Evolutionary conservation across 345 rosid species (phyloP).

Genomic region (Gossypium mustelinum): DNA sequence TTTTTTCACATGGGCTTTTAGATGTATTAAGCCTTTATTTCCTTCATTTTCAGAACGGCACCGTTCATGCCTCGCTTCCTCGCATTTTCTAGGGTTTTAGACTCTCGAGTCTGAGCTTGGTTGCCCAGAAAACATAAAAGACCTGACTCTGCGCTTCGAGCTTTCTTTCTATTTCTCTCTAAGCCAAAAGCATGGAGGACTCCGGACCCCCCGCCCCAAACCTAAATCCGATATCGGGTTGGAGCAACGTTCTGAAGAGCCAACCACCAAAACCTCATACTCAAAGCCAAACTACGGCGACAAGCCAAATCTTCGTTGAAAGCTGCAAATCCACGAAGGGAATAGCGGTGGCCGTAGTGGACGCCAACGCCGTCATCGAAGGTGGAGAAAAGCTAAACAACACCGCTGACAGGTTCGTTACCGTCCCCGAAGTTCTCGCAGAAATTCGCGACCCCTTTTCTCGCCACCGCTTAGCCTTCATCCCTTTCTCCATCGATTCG

Average conservation of each 20-base stretch:
- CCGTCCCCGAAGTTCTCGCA: constrained; percentile 69
- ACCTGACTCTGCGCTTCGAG: background rate
- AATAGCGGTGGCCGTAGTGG: constrained; percentile 71
- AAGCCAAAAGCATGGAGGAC: constrained; percentile 22
- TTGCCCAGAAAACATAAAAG: background rate
- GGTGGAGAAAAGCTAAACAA: constrained; percentile 54
- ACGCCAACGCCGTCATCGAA: constrained; percentile 82
- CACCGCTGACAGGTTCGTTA: constrained; percentile 72
- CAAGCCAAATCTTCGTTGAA: constrained; percentile 37
- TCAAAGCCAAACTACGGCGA: constrained; percentile 17
- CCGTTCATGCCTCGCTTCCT: background rate
- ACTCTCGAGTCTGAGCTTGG: background rate
- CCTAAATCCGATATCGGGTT: constrained; percentile 38
- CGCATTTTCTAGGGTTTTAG: constrained; percentile 14
- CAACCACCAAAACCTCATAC: constrained; percentile 30
- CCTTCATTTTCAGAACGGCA: background rate
- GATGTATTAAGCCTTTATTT: no score
- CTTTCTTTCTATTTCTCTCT: background rate
- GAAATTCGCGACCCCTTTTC: constrained; percentile 90
- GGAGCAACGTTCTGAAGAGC: constrained; percentile 71
- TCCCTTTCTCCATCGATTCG: constrained; percentile 69
- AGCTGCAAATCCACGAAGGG: constrained; percentile 76
- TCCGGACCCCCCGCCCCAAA: constrained; percentile 9
- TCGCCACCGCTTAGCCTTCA: constrained; percentile 71
- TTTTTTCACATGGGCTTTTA: no score